Conservation (phyloP, 2,329 filamentous ascomycete genomes). For the Neonectria coccinea region DNA sequence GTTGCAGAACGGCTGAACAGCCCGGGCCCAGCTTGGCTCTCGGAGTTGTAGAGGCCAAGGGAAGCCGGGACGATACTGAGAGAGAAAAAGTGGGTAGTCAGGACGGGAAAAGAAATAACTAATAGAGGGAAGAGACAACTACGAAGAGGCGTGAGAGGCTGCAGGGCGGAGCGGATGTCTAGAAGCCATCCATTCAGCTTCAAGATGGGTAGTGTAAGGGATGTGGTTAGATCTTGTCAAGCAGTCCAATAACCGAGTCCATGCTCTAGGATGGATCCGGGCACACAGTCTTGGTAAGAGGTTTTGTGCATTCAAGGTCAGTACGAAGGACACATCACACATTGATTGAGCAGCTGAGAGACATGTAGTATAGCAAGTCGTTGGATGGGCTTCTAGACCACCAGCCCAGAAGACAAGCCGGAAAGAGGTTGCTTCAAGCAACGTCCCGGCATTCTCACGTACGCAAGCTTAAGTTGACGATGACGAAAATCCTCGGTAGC, state of each 20-base stretch:
- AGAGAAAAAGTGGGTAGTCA: not conserved
- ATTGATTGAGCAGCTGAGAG: not conserved
- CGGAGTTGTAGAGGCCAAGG: slow-evolving; percentile 7
- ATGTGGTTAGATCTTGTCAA: not conserved
- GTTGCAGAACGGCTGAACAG: slow-evolving; percentile 8
- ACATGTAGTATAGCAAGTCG: not conserved
- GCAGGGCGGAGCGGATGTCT: not conserved
- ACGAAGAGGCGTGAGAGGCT: not conserved
- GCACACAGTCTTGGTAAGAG: not conserved
- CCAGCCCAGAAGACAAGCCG: not conserved
- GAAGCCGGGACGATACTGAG: not conserved
- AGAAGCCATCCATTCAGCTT: slow-evolving; percentile 3
- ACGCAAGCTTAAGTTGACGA: not conserved
- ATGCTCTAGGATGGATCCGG: not conserved
- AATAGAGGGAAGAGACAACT: not conserved
- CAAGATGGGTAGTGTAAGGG: not conserved
- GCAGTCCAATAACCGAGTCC: not conserved
- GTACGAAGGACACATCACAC: not conserved
- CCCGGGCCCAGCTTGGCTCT: slow-evolving; percentile 3
- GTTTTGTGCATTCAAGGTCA: not conserved
- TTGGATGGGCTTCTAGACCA: not conserved
- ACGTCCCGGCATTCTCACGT: not conserved
- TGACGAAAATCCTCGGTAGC: not conserved
- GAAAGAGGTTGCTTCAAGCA: not conserved
- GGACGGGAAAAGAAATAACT: not conserved